Conservation (phyloP, 2,329 filamentous ascomycete species). For the Hansfordia pulvinata region DNA sequence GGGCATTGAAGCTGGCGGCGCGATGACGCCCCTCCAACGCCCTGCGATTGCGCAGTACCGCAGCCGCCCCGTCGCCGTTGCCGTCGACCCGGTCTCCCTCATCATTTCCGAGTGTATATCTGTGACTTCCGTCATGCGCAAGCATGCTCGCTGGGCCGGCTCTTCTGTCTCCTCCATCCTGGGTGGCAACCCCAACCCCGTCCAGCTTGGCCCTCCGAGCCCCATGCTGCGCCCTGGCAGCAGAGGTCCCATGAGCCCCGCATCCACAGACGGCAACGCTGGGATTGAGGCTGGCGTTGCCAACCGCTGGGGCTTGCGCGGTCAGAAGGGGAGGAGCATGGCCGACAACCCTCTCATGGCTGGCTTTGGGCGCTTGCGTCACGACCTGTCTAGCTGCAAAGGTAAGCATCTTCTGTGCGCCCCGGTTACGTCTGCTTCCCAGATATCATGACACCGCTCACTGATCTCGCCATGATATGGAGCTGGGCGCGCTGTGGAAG, state of each 20-base stretch:
- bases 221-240: conserved; percentile 24
- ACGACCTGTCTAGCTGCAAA: conserved; percentile 77
- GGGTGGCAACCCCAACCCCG: conserved; percentile 54
- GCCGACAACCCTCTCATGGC: conserved; percentile 95
- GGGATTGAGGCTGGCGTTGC: conserved; percentile 49
- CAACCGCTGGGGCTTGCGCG: conserved; percentile 84
- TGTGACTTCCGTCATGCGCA: conserved; percentile 95
- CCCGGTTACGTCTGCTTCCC: neutral
- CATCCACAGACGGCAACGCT: conserved; percentile 24
- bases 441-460: neutral
- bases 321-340: conserved; percentile 93
- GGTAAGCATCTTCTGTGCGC: conserved; percentile 29
- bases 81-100: conserved; percentile 79
- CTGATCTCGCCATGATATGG: no score
- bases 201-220: conserved; percentile 36
- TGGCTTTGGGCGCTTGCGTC: conserved; percentile 79
- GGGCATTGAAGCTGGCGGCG: no score
- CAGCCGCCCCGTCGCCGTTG: conserved; percentile 57
- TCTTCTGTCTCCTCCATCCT: conserved; percentile 93
- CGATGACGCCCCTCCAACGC: no score
- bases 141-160: conserved; percentile 90
- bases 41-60: conserved; percentile 49
- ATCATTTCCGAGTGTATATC: conserved; percentile 98
- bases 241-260: conserved; percentile 22
- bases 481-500: no score